Evolutionary conservation across 2,329 filamentous ascomycete genomes (phyloP).

Genomic region (Fusarium illudens): DNA sequence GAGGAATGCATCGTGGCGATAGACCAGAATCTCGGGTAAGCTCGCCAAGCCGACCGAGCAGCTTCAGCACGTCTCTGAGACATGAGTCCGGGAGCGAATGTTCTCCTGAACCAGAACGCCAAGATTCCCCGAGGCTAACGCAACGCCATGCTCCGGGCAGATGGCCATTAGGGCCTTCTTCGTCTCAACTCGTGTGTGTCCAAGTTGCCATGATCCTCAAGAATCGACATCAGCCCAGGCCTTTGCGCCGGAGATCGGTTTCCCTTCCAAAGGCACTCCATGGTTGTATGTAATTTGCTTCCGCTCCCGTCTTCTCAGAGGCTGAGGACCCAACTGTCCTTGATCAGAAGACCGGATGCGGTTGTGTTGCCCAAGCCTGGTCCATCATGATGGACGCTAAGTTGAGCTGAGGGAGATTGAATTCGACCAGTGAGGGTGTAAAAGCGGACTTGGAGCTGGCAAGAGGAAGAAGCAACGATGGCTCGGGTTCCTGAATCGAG

Average conservation of each 20-base stretch:
- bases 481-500: neutral
- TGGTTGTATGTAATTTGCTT: neutral
- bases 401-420: conserved; percentile 3
- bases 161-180: neutral
- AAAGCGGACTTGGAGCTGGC: neutral
- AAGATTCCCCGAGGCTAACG: neutral
- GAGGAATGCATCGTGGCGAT: conserved; percentile 9
- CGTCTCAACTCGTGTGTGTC: neutral
- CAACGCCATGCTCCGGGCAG: neutral
- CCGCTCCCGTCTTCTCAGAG: neutral
- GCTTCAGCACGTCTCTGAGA: neutral
- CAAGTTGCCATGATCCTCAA: neutral
- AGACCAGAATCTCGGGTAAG: neutral
- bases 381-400: neutral
- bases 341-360: neutral
- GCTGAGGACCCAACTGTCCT: neutral
- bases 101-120: neutral
- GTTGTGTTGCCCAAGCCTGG: neutral
- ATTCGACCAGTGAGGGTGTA: neutral
- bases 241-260: neutral
- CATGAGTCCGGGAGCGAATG: neutral
- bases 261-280: neutral
- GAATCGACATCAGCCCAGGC: neutral
- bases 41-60: neutral
- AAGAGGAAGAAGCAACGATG: neutral